Percentiles rank a stretch among this genome's conserved stretches.
phyloP scores from a whole-genome alignment of 768 basidiomycete genomes.

The Pholiota molesta region DNA sequence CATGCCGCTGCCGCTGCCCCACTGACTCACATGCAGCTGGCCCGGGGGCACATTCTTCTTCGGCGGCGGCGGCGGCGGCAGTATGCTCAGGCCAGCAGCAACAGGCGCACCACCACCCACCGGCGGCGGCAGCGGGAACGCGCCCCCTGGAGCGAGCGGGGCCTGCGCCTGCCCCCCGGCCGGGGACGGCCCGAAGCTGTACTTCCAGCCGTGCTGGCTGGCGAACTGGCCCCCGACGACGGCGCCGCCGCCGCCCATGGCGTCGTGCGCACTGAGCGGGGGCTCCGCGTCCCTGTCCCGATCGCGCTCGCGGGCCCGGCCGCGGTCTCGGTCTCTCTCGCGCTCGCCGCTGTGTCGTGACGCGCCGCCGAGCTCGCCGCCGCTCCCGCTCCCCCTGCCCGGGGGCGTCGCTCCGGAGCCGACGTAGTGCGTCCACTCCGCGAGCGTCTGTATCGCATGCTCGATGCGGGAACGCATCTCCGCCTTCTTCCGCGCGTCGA shows the following conservation, averaged over 20 bases:
- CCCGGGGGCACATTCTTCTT: not conserved
- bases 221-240: conserved; percentile 13
- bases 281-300: not conserved
- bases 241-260: conserved; percentile 22
- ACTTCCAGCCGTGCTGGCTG: conserved; percentile 8
- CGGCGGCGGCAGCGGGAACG: not conserved
- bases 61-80: not conserved
- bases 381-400: not conserved
- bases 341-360: not conserved
- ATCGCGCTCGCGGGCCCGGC: not conserved
- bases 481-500: conserved; percentile 44
- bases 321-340: not conserved
- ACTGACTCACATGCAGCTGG: not conserved
- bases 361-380: not conserved
- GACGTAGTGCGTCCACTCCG: conserved; percentile 25
- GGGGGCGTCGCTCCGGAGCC: not conserved
- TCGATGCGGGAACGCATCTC: conserved; percentile 52
- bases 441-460: conserved; percentile 51
- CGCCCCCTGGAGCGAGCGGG: not conserved
- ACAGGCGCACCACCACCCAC: not conserved
- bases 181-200: not conserved
- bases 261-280: conserved; percentile 19
- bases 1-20: not conserved
- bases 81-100: too few species aligned
- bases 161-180: not conserved